A percentile compares a stretch with the other conserved stretches of the same genome.
Evolutionary conservation across 257 asterid species (phyloP).

Genomic region (Jaltomata sinuosa): DNA sequence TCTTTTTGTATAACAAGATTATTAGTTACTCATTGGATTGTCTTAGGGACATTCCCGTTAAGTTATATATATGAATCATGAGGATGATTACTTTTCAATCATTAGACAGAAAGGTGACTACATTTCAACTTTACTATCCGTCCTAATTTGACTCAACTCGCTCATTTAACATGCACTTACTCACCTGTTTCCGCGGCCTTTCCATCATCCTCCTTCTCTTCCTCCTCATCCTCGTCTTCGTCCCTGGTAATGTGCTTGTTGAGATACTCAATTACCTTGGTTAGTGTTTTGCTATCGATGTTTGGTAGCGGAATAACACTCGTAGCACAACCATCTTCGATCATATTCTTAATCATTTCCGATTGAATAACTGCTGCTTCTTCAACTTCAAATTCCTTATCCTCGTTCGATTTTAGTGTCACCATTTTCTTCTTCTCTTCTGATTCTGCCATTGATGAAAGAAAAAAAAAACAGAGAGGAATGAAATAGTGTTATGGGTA

Average conservation of each 20-base stretch:
- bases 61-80: no score
- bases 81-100: neutral
- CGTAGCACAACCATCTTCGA: neutral
- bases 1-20: neutral
- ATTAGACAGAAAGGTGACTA: neutral
- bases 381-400: neutral
- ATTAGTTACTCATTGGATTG: neutral
- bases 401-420: conserved; percentile 3
- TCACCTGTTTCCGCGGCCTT: neutral
- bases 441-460: neutral
- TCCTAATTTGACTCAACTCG: neutral
- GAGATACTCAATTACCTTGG: neutral
- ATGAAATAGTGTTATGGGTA: neutral
- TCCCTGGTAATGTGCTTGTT: neutral
- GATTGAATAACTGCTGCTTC: neutral
- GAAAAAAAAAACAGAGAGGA: neutral
- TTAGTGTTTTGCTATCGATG: neutral
- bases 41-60: no score
- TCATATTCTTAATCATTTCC: conserved; percentile 1
- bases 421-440: neutral
- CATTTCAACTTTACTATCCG: neutral
- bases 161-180: neutral
- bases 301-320: conserved; percentile 5
- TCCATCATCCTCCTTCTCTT: neutral
- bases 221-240: neutral